Evolutionary conservation across 768 basidiomycete genomes (phyloP), one percentile per base, ranked within the genome.

Genomic region (Pisolithus tinctorius): DNA sequence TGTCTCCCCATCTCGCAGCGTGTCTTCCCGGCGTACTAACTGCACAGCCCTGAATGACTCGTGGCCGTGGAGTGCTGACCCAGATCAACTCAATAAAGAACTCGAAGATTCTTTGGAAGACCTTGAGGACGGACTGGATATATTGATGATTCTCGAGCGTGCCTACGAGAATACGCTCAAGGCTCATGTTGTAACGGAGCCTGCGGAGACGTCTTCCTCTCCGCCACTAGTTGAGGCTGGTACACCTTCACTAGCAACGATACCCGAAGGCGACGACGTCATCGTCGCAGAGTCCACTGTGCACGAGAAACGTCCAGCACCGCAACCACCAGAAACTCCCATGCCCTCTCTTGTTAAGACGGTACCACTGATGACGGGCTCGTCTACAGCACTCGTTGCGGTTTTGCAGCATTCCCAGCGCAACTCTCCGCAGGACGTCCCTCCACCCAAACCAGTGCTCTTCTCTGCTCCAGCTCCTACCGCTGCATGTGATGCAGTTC

Each of bases 361-460:
- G 34, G 49, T 67, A 1, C 80, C 77, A 3, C 72, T 85, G 3
- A 71, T 77, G 49, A 70, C 78, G 20, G 84, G 83, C 17, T 84
- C 83, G 1, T 83, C 83, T 14, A 86, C 85, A 0, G 84, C 82
- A 2, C 75, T 87, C 16, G 71, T 86, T 6, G 84, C 82, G 0
- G 76, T 84, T 16, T 74, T 85, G 20, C 78, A 84, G 47, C 75
- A 78, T 56, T 59, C 62, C 7, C 64, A 58, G 31, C 54, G 52
- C 13, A 49, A 45, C 11, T 49, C 57, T 39, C 55, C 56, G 13
- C 55, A 53, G 0, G 27, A 43, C 6, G 36, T 58, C 3, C 46
- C 68, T n/a, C 48, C 59, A 1, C 50, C 60, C 36, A 56, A 25
- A 3, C 59, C 68, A 14, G 50, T 49, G 36, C 23, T 60, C 4